Percentiles rank a stretch among this genome's conserved stretches.
These are phyloP conservation scores for Neoascochyta sp. DNA, from an alignment of 2,329 filamentous ascomycete species.

Conservation along the genomic window DNA sequence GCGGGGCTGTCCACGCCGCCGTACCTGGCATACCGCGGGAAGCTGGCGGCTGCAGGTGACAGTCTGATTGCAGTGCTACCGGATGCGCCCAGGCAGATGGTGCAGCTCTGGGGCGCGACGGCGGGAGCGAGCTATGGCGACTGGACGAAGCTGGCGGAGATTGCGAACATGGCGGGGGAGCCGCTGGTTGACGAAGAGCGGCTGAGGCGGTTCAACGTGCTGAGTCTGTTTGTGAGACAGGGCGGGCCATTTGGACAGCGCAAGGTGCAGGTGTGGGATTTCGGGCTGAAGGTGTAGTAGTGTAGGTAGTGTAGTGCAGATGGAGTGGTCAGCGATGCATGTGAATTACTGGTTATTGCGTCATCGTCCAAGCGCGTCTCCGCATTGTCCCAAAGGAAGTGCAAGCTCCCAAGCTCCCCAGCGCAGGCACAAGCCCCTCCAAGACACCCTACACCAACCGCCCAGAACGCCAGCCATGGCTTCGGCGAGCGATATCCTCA, in stretches of 20 bases:
- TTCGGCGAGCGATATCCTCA: conserved; percentile 33
- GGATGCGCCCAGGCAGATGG: conserved; percentile 26
- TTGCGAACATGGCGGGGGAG: conserved; percentile 30
- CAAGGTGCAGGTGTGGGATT: conserved; percentile 37
- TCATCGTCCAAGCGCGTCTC: too few relatives aligned
- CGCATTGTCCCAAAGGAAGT: too few relatives aligned
- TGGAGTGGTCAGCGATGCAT: too few relatives aligned
- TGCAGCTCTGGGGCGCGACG: conserved; percentile 30
- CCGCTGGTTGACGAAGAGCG: conserved; percentile 32
- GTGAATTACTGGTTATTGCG: too few relatives aligned
- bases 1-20: conserved; percentile 28
- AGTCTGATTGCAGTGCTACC: conserved; percentile 29
- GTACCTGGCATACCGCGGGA: conserved; percentile 33
- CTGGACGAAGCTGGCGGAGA: conserved; percentile 31
- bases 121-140: conserved; percentile 23
- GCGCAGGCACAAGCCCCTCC: too few relatives aligned
- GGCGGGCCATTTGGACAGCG: conserved; percentile 31
- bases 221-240: conserved; percentile 36
- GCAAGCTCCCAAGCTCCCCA: too few relatives aligned
- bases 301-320: too few relatives aligned
- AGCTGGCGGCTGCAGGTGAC: conserved; percentile 27
- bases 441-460: too few relatives aligned
- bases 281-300: conserved; percentile 19
- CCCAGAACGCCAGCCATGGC: conserved; percentile 36
- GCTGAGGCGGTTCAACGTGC: conserved; percentile 17